Conservation (phyloP, 1,284 basidiomycete genomes). For the Fomitopsis palustris region DNA sequence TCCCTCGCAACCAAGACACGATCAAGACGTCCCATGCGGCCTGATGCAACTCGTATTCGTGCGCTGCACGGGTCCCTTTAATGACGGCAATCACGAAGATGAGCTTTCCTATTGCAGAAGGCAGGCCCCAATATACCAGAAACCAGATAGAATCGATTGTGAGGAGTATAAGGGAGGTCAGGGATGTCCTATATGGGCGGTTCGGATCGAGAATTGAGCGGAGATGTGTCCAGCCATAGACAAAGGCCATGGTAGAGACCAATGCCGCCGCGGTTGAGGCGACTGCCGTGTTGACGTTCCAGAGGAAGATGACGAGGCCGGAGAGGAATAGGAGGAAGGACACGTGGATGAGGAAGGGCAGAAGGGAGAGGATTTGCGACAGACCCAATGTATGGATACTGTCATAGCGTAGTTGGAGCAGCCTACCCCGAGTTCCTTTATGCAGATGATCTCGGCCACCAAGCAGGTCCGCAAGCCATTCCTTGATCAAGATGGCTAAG, state of each 20-base stretch:
- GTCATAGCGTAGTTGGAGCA: slow-evolving; percentile 12
- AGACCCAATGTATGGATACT: slow-evolving; percentile 11
- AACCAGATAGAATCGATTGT: neutral
- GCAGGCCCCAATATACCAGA: neutral
- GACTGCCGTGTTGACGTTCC: slow-evolving; percentile 6
- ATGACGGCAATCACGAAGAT: neutral
- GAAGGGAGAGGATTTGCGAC: slow-evolving; percentile 6
- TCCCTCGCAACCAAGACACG: neutral
- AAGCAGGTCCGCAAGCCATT: neutral
- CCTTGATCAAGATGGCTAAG: neutral
- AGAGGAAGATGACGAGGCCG: slow-evolving; percentile 13
- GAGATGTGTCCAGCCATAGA: slow-evolving; percentile 6
- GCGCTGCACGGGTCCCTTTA: neutral
- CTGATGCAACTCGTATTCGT: neutral
- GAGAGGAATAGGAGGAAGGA: slow-evolving; percentile 13
- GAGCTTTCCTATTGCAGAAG: neutral
- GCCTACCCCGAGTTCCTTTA: neutral
- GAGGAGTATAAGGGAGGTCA: slow-evolving; percentile 5
- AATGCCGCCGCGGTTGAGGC: neutral
- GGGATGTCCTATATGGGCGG: slow-evolving; percentile 14
- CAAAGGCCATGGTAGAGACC: neutral
- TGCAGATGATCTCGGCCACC: neutral
- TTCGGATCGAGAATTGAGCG: slow-evolving; percentile 9
- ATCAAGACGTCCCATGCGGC: neutral
- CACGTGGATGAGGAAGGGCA: slow-evolving; percentile 12